phyloP scores from a whole-genome alignment of 2,329 filamentous ascomycete species.

The Ophiostoma novo-ulmi region DNA sequence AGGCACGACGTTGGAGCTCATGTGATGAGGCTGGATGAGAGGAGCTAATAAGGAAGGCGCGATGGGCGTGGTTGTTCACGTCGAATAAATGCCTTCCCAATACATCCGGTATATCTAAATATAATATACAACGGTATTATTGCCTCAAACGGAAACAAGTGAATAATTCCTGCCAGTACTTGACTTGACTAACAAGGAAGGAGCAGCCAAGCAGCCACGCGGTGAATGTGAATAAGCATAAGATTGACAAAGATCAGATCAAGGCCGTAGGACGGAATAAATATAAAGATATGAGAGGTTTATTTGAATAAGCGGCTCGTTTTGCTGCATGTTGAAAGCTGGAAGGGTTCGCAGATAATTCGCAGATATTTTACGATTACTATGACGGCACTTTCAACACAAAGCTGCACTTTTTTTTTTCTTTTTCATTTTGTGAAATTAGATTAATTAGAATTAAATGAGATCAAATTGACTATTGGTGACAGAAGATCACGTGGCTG shows the following conservation, averaged over 20 bases:
- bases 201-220: neutral
- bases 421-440: neutral
- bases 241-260: too few relatives aligned
- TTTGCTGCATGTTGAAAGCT: too few relatives aligned
- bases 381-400: too few relatives aligned
- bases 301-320: too few relatives aligned
- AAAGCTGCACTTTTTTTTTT: neutral
- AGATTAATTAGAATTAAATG: too few relatives aligned
- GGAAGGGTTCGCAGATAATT: too few relatives aligned
- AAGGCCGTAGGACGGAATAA: too few relatives aligned
- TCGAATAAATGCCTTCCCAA: neutral
- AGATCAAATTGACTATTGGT: neutral
- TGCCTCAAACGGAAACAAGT: neutral
- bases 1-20: neutral
- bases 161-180: too few relatives aligned
- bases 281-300: too few relatives aligned
- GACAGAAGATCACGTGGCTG: neutral
- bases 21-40: conserved; percentile 4
- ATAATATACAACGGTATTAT: neutral
- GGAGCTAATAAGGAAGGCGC: neutral
- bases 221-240: neutral
- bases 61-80: neutral
- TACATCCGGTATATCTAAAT: too few relatives aligned
- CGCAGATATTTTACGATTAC: too few relatives aligned
- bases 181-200: neutral